Evolutionary conservation across 140 eudicot genomes (phyloP).

Genomic region (Bidens hawaiensis): DNA sequence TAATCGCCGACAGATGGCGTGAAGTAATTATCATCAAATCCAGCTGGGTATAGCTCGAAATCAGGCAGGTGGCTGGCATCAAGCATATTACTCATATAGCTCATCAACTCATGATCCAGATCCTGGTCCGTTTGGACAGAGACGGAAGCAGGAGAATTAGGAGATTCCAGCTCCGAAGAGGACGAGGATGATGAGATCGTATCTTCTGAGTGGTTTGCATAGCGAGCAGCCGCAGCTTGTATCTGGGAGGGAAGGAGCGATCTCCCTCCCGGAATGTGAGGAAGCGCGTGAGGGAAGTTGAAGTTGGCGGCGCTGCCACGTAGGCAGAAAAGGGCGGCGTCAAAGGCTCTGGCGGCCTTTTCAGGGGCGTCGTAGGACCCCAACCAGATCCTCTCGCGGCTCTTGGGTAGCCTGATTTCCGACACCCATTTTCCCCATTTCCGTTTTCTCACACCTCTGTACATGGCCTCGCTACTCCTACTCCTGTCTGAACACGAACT

Average conservation of each 20-base stretch:
- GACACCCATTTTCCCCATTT: constrained; percentile 64
- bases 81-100: background rate
- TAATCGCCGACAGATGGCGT: constrained; percentile 1
- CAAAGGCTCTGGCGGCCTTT: constrained; percentile 57
- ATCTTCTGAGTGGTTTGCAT: constrained; percentile 18
- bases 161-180: background rate
- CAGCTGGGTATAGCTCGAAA: constrained; percentile 39
- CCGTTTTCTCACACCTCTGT: constrained; percentile 48
- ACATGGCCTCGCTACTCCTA: background rate
- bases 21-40: constrained; percentile 40
- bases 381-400: constrained; percentile 52
- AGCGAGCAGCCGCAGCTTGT: constrained; percentile 37
- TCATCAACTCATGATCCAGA: background rate
- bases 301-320: constrained; percentile 42
- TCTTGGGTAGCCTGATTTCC: constrained; percentile 44
- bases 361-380: constrained; percentile 52
- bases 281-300: constrained; percentile 50
- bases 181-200: background rate
- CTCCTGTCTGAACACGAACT: background rate
- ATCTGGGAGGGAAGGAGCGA: constrained; percentile 37
- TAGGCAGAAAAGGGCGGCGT: constrained; percentile 48
- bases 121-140: background rate
- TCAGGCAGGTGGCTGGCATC: constrained; percentile 20
- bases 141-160: background rate
- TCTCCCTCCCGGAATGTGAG: constrained; percentile 38